Evolutionary conservation across 2,329 filamentous ascomycete genomes (phyloP).

Genomic region (Rachicladosporium sp.): DNA sequence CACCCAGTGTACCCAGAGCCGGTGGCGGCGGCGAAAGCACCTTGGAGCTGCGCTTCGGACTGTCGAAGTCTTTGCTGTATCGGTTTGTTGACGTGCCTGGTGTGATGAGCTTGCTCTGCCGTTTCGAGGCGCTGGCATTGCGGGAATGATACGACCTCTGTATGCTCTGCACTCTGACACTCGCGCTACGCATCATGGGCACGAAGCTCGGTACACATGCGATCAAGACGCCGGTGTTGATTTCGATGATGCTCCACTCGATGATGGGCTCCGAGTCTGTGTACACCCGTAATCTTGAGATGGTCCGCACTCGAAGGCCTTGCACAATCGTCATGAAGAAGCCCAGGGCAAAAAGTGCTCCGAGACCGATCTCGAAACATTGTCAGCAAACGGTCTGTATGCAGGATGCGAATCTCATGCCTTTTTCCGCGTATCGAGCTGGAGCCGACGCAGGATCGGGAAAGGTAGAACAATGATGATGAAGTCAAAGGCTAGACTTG

Average conservation of each 20-base stretch:
- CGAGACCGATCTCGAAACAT: slow-evolving; percentile 25
- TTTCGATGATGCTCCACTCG: slow-evolving; percentile 37
- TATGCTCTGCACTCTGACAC: slow-evolving; percentile 1
- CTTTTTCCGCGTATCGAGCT: slow-evolving; percentile 14
- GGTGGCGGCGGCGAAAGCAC: neutral
- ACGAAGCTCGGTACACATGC: slow-evolving; percentile 33
- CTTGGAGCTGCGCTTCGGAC: neutral
- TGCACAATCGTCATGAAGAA: slow-evolving; percentile 41
- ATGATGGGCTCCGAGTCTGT: slow-evolving; percentile 33
- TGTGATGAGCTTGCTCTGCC: neutral
- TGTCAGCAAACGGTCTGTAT: neutral
- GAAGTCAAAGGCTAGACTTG: slow-evolving; percentile 8
- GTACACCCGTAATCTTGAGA: slow-evolving; percentile 32
- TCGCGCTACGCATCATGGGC: slow-evolving; percentile 19
- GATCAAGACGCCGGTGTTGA: slow-evolving; percentile 31
- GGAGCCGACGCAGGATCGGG: slow-evolving; percentile 8
- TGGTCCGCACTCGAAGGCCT: slow-evolving; percentile 39
- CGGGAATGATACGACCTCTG: slow-evolving; percentile 2
- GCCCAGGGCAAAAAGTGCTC: slow-evolving; percentile 36
- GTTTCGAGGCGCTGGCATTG: neutral
- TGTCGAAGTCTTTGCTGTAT: neutral
- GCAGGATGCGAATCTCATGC: neutral
- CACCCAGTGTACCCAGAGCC: no score
- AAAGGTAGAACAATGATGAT: slow-evolving; percentile 9
- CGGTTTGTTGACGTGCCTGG: neutral